Evolutionary conservation across 257 asterid genomes (phyloP).

Genomic region (Coffea canephora): DNA sequence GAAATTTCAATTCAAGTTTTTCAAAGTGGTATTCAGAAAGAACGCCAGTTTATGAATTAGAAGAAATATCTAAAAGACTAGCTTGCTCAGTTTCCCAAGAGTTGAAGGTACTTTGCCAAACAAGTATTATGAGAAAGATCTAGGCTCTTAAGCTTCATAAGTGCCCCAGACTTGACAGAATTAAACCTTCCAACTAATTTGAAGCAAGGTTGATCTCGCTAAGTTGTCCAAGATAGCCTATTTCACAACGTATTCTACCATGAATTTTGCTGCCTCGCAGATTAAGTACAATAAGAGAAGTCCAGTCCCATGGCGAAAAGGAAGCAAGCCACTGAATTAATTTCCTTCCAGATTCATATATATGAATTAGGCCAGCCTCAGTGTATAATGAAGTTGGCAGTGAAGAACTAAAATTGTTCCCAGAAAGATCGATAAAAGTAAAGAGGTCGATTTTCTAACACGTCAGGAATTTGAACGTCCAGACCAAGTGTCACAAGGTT

Average conservation of each 20-base stretch:
- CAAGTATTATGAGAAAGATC: neutral
- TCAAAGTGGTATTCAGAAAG: constrained; percentile 12
- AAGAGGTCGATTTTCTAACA: neutral
- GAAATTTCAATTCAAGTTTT: neutral
- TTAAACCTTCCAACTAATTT: neutral
- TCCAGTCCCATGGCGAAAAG: neutral
- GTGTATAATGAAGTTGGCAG: neutral
- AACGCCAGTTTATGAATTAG: constrained; percentile 9
- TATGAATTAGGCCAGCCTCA: neutral
- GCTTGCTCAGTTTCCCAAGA: constrained; percentile 14
- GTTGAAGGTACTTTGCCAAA: neutral
- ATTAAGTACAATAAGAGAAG: neutral
- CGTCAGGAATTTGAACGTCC: neutral
- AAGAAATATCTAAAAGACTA: neutral
- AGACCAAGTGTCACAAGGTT: neutral
- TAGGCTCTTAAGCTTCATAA: neutral
- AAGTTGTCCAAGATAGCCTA: neutral
- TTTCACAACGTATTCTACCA: neutral
- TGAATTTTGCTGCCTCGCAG: neutral
- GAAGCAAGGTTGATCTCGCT: neutral
- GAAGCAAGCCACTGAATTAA: neutral
- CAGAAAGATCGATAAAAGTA: neutral
- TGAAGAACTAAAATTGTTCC: neutral
- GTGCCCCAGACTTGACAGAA: neutral
- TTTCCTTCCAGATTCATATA: neutral